Evolutionary conservation across 2,329 filamentous ascomycete genomes (phyloP), one percentile per base, ranked within the genome.

Genomic region (Xenoacremonium recifei): DNA sequence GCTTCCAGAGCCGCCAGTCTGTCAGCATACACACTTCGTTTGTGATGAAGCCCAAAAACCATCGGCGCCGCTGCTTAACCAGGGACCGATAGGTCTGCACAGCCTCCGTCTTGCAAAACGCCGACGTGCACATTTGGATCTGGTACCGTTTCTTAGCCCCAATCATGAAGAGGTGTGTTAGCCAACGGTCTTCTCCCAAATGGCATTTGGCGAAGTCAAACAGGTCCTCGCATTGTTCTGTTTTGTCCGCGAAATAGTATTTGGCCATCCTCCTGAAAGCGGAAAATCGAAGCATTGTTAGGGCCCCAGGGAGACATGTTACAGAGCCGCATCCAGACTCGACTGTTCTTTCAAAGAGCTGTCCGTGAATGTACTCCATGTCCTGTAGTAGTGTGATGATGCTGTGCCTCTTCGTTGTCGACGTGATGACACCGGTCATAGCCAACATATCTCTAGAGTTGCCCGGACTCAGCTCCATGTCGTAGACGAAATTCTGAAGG

Each of bases 11-110:
- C 45, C 93, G 82, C 66, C 87, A 82, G 67, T 97, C 92, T 2
- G 93, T 97, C 69, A 99, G 73, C 93, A 97, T 96, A 70, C 91
- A 96, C 6, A 90, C 92, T 65, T 97, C 92, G 65, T 99, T 99
- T 13, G 92, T 96, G 69, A 97, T 91, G 67, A 96, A 96, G 21
- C 92, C 92, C 32, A 97, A 75, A 64, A 97, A 97, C 93, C 93
- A 99, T 61, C 93, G 80, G 41, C 92, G 85, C 46, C 93, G 84
- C 71, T 99, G 93, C 73, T 97, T 96, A 63, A 96, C 76, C 35
- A 99, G 78, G 55, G 87, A 90, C 43, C 71, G 71, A 65, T 91
- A 91, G 3, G 86, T 90, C 67, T 96, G 90, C 15, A 96, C 92
- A 18, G 93, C 92, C 66, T 97, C 92, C 0, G 93, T 97, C 69